Evolutionary conservation across 768 basidiomycete genomes (phyloP), one percentile per base, ranked within the genome.

Genomic region (Boletus pseudo-olivaceus): DNA sequence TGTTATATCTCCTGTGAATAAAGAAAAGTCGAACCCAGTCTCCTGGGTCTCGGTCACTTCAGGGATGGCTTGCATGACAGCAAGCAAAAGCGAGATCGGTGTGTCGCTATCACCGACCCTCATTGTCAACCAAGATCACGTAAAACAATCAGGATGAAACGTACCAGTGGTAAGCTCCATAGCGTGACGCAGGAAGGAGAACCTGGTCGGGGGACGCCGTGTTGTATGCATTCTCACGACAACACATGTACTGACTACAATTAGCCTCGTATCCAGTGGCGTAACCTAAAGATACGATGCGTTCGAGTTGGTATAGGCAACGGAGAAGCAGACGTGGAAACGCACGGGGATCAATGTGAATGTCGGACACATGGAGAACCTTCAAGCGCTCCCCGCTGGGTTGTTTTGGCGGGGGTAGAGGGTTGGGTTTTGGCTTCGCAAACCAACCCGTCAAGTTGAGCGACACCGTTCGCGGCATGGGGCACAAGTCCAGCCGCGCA

Each of bases 1-100:
- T 23, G 88, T 87, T 42, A 89, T 65, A 63, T 90, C 88, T 23
- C 88, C 88, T 0, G 88, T 90, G 63, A 81, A 90, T 14, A 90
- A 37, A 0, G 80, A 80, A 69, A 81, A 88, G 32, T 78, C 79
- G 63, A 89, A 86, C 0, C 83, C 84, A 4, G 73, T 78, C 0
- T 75, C 70, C 57, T 80, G 59, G 8, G 88, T 88, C 9, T 75
- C 80, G 3, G 87, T 78, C 12, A 90, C 73, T 6, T 76, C 76
- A 8, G 86, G 88, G 47, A 90, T 87, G 0, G 85, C 78, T 61
- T 86, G 60, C 47, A 89, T 72, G 0, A 81, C 83, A 5, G 88
- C 72, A 50, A 82, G 63, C 11, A 72, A 74, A 17, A 90, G 76
- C 10, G 83, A 73, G 49, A 79, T 66, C 4, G 88, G 85, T 0